phyloP scores from a whole-genome alignment of 768 basidiomycete species.

The Piloderma croceum region DNA sequence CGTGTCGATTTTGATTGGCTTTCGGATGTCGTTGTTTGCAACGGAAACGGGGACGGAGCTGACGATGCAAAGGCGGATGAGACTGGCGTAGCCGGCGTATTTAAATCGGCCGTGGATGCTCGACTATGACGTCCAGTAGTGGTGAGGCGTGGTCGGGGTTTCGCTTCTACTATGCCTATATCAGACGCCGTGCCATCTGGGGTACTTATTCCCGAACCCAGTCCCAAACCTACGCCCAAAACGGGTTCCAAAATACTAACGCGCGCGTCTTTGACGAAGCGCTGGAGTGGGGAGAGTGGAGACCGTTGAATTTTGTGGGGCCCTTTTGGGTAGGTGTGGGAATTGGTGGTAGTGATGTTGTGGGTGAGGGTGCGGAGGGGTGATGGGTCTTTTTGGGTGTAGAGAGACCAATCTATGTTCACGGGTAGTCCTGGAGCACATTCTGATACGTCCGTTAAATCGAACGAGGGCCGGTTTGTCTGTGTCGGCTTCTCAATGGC shows the following conservation, averaged over 20 bases:
- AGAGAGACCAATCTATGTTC: not conserved
- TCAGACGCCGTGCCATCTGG: slow-evolving; percentile 45
- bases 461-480: not conserved
- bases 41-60: too few relatives aligned
- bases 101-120: too few relatives aligned
- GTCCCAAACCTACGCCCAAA: slow-evolving; percentile 31
- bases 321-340: slow-evolving; percentile 29
- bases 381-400: not conserved
- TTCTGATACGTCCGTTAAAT: not conserved
- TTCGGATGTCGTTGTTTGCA: too few relatives aligned
- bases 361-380: slow-evolving; percentile 35
- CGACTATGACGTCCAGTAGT: slow-evolving; percentile 18
- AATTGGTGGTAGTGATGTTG: slow-evolving; percentile 26
- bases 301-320: slow-evolving; percentile 32
- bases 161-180: slow-evolving; percentile 51
- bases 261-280: slow-evolving; percentile 35
- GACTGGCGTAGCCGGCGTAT: too few relatives aligned
- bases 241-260: slow-evolving; percentile 37
- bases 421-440: not conserved
- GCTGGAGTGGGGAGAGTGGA: slow-evolving; percentile 33
- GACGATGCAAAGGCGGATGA: too few relatives aligned
- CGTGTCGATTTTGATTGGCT: slow-evolving; percentile 10
- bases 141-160: slow-evolving; percentile 35
- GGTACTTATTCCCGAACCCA: slow-evolving; percentile 37
- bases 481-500: slow-evolving; percentile 31